Evolutionary conservation across 371 early-diverging fungal species (phyloP).

Genomic region (Syncephalastrum sp.): DNA sequence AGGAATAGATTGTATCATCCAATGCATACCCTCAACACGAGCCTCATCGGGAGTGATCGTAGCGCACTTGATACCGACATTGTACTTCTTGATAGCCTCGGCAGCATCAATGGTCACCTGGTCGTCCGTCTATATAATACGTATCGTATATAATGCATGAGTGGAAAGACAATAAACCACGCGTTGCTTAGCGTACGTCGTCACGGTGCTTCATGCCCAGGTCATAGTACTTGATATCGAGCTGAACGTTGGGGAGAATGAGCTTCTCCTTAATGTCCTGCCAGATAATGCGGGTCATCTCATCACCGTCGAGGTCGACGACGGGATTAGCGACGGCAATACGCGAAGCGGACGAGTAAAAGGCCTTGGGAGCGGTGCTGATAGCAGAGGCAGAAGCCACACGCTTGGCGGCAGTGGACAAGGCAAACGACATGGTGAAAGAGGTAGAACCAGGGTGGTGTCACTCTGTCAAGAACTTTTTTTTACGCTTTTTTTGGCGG

Average conservation of each 20-base stretch:
- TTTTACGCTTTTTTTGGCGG: too few species aligned
- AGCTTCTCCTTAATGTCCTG: conserved; percentile 91
- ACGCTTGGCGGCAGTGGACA: conserved; percentile 1
- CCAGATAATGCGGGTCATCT: conserved; percentile 98
- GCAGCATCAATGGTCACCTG: conserved; percentile 91
- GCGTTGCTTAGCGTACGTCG: conserved; percentile 40
- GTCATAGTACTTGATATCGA: conserved; percentile 92
- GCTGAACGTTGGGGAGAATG: conserved; percentile 83
- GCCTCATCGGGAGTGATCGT: conserved; percentile 94
- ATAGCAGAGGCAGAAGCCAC: neutral
- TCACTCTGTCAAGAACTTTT: too few species aligned
- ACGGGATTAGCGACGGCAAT: conserved; percentile 79
- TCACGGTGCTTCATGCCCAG: conserved; percentile 92
- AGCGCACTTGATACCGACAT: conserved; percentile 96
- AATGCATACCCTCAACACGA: conserved; percentile 69
- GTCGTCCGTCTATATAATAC: conserved; percentile 38
- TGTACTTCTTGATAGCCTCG: conserved; percentile 90
- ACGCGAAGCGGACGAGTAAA: conserved; percentile 47
- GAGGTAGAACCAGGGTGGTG: too few species aligned
- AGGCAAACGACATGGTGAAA: too few species aligned
- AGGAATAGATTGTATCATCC: too few species aligned
- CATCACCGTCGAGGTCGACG: conserved; percentile 95
- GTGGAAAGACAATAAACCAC: neutral
- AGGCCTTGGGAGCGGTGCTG: conserved; percentile 1
- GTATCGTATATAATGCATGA: neutral